Evolutionary conservation across 805 yeast genomes (phyloP).

Genomic region (Suhomyces sp.): DNA sequence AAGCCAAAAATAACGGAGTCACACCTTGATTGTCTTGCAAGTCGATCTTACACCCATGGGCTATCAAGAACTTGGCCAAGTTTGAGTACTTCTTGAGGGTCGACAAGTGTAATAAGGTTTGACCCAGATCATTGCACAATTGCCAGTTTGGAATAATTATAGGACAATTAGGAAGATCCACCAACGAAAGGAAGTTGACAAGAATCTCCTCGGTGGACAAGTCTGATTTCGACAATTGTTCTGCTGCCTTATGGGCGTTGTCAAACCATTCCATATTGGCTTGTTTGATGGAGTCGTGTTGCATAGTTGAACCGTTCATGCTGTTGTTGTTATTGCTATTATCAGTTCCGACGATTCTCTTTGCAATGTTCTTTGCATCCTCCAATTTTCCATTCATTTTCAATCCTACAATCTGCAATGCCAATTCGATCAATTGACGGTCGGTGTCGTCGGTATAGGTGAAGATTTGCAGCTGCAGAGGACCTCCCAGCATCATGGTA

Average conservation of each 20-base stretch:
- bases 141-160: conserved; percentile 71
- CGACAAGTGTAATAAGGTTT: conserved; percentile 84
- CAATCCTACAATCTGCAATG: conserved; percentile 92
- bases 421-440: conserved; percentile 89
- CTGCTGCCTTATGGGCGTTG: conserved; percentile 50
- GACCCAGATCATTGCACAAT: conserved; percentile 78
- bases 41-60: conserved; percentile 66
- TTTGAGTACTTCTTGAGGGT: conserved; percentile 67
- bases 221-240: conserved; percentile 43
- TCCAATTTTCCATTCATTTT: conserved; percentile 95
- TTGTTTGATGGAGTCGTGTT: conserved; percentile 9
- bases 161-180: conserved; percentile 65
- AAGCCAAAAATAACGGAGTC: conserved; percentile 87
- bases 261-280: conserved; percentile 47
- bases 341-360: conserved; percentile 76
- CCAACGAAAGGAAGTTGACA: conserved; percentile 51
- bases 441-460: conserved; percentile 96
- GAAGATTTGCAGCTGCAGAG: conserved; percentile 58
- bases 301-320: not conserved
- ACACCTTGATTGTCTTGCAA: conserved; percentile 74
- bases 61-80: conserved; percentile 61
- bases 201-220: conserved; percentile 50
- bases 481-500: conserved; percentile 23
- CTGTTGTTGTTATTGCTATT: conserved; percentile 17
- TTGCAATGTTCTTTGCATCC: conserved; percentile 92